A percentile compares a stretch with the other conserved stretches of the same genome.
phyloP scores from a whole-genome alignment of 2,329 filamentous ascomycete species.

The Lasiodiplodia sp. region DNA sequence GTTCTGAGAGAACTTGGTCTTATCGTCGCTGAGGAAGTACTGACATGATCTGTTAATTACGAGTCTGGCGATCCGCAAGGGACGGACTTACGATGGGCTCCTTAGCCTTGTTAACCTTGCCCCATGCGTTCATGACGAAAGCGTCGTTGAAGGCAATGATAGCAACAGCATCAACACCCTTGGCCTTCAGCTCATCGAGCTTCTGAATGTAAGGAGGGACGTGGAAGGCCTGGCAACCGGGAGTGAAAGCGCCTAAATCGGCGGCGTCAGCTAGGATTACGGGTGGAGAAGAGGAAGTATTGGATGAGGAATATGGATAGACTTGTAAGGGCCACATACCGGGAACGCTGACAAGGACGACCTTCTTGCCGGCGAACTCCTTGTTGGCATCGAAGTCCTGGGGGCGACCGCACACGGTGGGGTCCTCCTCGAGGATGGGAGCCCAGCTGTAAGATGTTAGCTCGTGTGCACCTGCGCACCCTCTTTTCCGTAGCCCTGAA shows the following conservation, averaged over 20 bases:
- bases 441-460: conserved; percentile 67
- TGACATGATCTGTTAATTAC: conserved; percentile 35
- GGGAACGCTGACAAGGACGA: conserved; percentile 73
- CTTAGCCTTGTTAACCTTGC: conserved; percentile 82
- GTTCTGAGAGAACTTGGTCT: conserved; percentile 76
- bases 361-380: conserved; percentile 74
- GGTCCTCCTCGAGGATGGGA: conserved; percentile 74
- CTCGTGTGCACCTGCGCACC: neutral
- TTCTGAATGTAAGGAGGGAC: conserved; percentile 81
- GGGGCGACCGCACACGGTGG: conserved; percentile 80
- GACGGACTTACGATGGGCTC: conserved; percentile 66
- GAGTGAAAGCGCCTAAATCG: conserved; percentile 76
- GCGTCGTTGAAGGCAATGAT: conserved; percentile 86
- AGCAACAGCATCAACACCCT: conserved; percentile 83
- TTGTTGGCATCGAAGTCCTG: conserved; percentile 81
- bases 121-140: conserved; percentile 88
- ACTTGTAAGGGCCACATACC: conserved; percentile 51
- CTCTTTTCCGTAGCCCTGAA: neutral
- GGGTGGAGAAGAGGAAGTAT: neutral
- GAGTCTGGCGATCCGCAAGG: neutral
- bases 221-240: conserved; percentile 82
- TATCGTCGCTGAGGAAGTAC: conserved; percentile 80
- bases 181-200: conserved; percentile 72
- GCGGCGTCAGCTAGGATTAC: neutral
- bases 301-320: neutral